phyloP scores from a whole-genome alignment of 1,284 basidiomycete genomes.

The Melanopsichium pennsylvanicum region DNA sequence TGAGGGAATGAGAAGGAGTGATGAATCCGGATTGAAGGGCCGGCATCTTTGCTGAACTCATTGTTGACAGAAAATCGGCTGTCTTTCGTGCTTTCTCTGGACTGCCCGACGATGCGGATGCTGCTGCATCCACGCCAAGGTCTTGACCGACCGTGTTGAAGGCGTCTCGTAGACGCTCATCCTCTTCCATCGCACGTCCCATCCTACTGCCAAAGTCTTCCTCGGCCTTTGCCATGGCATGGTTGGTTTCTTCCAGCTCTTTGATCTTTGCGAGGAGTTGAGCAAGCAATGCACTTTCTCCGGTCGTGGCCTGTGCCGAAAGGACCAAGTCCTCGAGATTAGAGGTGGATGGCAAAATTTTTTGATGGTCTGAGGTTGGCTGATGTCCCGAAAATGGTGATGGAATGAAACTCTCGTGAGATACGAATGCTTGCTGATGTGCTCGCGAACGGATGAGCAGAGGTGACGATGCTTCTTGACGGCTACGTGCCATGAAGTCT shows the following conservation, averaged over 20 bases:
- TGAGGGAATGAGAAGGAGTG: constrained; percentile 28
- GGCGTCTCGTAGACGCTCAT: constrained; percentile 52
- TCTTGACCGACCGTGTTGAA: constrained; percentile 48
- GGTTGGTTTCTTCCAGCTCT: constrained; percentile 58
- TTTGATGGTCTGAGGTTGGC: not conserved
- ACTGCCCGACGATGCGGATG: not conserved
- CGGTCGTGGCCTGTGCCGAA: constrained; percentile 6
- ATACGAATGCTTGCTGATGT: not conserved
- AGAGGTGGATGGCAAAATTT: constrained; percentile 26
- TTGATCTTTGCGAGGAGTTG: constrained; percentile 57
- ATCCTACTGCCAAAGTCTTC: constrained; percentile 52
- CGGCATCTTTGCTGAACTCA: not conserved
- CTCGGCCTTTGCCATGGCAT: constrained; percentile 43
- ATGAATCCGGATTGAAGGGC: constrained; percentile 4
- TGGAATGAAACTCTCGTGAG: not conserved
- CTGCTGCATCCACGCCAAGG: not conserved
- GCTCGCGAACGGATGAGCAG: not conserved
- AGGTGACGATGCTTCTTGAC: not conserved
- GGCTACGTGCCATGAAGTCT: not conserved
- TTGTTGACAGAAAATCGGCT: not conserved
- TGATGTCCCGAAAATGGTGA: not conserved
- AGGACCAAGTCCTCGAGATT: constrained; percentile 33
- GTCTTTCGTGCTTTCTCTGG: not conserved
- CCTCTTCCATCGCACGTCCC: constrained; percentile 54
- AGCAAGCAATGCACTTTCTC: constrained; percentile 47